These are phyloP conservation scores for Harringtonia aguacate DNA, from an alignment of 2,329 filamentous ascomycete species.

Conservation along the genomic window DNA sequence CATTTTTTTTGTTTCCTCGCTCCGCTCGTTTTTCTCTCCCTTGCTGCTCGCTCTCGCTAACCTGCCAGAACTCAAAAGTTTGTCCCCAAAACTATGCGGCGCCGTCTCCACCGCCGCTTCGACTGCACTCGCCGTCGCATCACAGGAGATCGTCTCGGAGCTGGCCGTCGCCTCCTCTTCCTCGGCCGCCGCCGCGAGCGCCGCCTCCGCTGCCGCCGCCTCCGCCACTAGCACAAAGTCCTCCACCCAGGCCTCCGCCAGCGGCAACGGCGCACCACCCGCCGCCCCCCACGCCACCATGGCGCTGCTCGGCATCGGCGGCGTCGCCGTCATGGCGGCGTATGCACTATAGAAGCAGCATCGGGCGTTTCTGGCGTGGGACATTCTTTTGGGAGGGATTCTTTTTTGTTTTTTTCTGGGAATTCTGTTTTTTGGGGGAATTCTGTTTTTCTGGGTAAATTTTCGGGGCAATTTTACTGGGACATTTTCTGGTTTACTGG, in stretches of 20 bases:
- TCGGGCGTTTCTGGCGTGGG: too few species aligned
- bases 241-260: conserved; percentile 1
- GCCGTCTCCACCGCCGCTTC: conserved; percentile 4
- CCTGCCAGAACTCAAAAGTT: conserved; percentile 1
- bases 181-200: too few species aligned
- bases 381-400: too few species aligned
- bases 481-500: too few species aligned
- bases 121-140: conserved; percentile 6
- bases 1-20: not conserved
- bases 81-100: conserved; percentile 10
- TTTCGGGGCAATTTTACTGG: too few species aligned
- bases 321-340: conserved; percentile 7
- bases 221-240: too few species aligned
- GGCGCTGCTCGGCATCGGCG: conserved; percentile 8
- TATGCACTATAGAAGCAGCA: conserved; percentile 8
- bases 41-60: not conserved
- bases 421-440: too few species aligned
- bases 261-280: not conserved
- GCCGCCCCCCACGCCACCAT: conserved; percentile 4
- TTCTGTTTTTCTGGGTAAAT: too few species aligned
- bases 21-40: not conserved
- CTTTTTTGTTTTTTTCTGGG: too few species aligned
- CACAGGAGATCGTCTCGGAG: conserved; percentile 4
- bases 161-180: too few species aligned
- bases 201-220: not conserved